A percentile compares a stretch with the other conserved stretches of the same genome.
Evolutionary conservation across 2,329 filamentous ascomycete genomes (phyloP).

Genomic region (Sporothrix inflata): DNA sequence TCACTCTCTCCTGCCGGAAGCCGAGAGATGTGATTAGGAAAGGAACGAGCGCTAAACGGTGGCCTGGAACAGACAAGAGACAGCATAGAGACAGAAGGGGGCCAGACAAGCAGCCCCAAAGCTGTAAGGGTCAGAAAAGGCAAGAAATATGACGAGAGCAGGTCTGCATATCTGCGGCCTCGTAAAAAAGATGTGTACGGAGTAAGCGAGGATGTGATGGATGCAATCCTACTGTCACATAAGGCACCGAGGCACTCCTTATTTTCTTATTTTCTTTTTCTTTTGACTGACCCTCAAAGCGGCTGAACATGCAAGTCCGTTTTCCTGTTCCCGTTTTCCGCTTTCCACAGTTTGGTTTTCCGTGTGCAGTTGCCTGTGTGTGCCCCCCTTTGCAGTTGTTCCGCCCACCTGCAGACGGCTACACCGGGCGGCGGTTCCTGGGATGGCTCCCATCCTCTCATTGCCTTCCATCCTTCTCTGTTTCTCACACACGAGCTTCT

Average conservation of each 20-base stretch:
- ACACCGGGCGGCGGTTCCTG: not conserved
- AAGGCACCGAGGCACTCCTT: not conserved
- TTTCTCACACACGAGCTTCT: not conserved
- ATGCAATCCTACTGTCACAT: slow-evolving; percentile 3
- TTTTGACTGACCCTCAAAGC: not conserved
- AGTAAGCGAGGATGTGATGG: slow-evolving; percentile 6
- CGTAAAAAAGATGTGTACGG: not conserved
- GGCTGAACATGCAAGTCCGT: not conserved
- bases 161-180: not conserved
- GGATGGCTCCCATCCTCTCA: not conserved
- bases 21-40: not conserved
- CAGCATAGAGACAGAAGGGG: not conserved
- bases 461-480: not conserved
- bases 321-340: not conserved
- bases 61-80: not conserved
- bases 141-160: not conserved
- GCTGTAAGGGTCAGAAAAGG: not conserved
- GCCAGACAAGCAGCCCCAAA: not conserved
- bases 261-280: not conserved
- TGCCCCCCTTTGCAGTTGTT: not conserved
- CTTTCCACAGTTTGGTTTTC: not conserved
- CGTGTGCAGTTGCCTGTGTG: not conserved
- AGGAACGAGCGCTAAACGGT: not conserved
- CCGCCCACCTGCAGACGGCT: slow-evolving; percentile 4
- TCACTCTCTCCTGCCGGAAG: not conserved